A percentile compares a stretch with the other conserved stretches of the same genome.
These are phyloP conservation scores for Podila epigama DNA, from an alignment of 192 early-diverging fungal species.

Conservation along the genomic window DNA sequence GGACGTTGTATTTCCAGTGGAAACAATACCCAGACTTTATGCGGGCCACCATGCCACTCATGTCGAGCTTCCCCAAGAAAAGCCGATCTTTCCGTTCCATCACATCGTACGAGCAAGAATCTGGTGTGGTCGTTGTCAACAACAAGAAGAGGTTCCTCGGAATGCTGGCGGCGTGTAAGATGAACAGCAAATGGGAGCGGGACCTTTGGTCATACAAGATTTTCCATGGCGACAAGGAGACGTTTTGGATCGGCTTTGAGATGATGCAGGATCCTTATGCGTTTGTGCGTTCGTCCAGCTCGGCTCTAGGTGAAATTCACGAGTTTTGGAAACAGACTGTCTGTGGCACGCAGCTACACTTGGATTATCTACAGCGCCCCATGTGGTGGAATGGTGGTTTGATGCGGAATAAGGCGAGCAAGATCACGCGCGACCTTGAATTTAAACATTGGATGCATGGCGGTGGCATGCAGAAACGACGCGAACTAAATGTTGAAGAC, in stretches of 20 bases:
- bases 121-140: constrained; percentile 63
- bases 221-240: constrained; percentile 63
- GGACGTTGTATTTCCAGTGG: constrained; percentile 53
- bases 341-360: constrained; percentile 34
- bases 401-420: constrained; percentile 19
- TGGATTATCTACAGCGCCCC: constrained; percentile 13
- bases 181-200: constrained; percentile 55
- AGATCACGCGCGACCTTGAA: constrained; percentile 9
- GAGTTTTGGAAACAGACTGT: background rate
- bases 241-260: constrained; percentile 65
- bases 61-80: constrained; percentile 32
- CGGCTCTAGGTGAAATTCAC: constrained; percentile 43
- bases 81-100: background rate
- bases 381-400: constrained; percentile 45
- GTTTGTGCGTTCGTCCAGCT: constrained; percentile 36
- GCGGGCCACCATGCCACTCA: constrained; percentile 51
- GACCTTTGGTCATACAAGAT: constrained; percentile 47
- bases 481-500: background rate
- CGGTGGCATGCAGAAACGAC: constrained; percentile 3
- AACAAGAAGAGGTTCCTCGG: constrained; percentile 53
- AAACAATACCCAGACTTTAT: constrained; percentile 51
- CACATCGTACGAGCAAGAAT: background rate
- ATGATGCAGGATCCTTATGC: constrained; percentile 49
- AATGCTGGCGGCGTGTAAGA: constrained; percentile 56
- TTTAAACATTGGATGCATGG: constrained; percentile 16